These are phyloP conservation scores for Epichloe sibirici DNA, from an alignment of 2,329 filamentous ascomycete genomes.

Conservation along the genomic window DNA sequence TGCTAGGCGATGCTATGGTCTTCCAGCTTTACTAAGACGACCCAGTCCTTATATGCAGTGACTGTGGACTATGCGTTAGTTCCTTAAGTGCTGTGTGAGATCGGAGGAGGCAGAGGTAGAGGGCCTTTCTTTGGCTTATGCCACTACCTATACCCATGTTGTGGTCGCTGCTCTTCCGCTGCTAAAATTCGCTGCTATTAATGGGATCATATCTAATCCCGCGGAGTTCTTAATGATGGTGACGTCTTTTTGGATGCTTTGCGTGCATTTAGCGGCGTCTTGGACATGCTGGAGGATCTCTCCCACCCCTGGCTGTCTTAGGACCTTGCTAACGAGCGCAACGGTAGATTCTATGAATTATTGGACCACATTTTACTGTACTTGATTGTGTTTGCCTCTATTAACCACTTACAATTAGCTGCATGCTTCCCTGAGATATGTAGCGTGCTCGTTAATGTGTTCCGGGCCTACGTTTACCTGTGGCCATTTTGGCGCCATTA, in stretches of 20 bases:
- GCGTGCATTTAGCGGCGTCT: conserved; percentile 11
- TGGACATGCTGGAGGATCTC: too few relatives aligned
- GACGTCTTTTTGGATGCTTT: conserved; percentile 12
- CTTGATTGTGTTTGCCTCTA: background rate
- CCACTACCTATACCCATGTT: too few relatives aligned
- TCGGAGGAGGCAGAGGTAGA: conserved; percentile 6
- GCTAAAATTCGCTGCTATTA: conserved; percentile 9
- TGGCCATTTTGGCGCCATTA: background rate
- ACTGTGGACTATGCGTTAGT: conserved; percentile 10
- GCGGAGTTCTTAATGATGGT: conserved; percentile 12
- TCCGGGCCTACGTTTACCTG: background rate
- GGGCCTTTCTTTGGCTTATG: conserved; percentile 7
- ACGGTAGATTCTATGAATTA: conserved; percentile 8
- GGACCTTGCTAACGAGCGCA: conserved; percentile 9
- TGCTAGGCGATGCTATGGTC: conserved; percentile 10
- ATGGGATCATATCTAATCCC: conserved; percentile 9
- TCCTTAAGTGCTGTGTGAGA: background rate
- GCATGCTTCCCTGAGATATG: background rate
- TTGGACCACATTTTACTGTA: background rate
- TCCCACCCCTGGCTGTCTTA: conserved; percentile 9
- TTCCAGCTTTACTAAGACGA: conserved; percentile 12
- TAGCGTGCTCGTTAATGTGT: background rate
- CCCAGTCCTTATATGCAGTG: conserved; percentile 12
- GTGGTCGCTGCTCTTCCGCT: too few relatives aligned
- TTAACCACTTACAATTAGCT: background rate